Conservation (phyloP, 1,284 basidiomycete genomes). For the Ustilago loliicola region DNA sequence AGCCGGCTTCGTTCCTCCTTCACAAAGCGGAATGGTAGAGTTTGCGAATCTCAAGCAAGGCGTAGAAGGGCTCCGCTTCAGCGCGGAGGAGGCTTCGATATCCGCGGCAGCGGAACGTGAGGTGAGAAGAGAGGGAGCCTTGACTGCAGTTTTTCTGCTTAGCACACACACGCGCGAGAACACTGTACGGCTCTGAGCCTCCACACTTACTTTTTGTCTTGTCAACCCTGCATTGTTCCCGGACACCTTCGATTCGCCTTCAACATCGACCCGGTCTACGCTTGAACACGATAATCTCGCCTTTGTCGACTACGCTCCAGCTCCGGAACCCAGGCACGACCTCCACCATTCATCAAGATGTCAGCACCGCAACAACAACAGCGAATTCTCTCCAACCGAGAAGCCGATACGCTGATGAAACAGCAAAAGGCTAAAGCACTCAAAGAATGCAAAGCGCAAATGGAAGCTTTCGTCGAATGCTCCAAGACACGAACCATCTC, state of each 20-base stretch:
- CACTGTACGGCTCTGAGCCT: neutral
- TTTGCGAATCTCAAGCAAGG: too few species aligned
- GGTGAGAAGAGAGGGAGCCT: neutral
- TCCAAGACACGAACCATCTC: slow-evolving; percentile 40
- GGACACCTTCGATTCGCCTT: neutral
- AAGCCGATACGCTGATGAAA: slow-evolving; percentile 43
- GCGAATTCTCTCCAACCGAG: slow-evolving; percentile 45
- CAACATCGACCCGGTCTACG: neutral
- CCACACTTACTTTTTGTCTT: neutral
- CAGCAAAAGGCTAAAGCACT: slow-evolving; percentile 46
- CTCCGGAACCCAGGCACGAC: neutral
- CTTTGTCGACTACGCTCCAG: neutral
- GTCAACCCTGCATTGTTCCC: neutral
- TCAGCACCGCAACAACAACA: slow-evolving; percentile 15
- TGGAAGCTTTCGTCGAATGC: slow-evolving; percentile 48
- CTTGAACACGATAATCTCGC: too few species aligned
- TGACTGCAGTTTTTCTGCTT: neutral
- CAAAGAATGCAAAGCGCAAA: slow-evolving; percentile 33
- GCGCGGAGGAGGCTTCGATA: neutral
- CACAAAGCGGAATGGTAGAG: too few species aligned
- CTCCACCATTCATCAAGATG: slow-evolving; percentile 9
- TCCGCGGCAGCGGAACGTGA: neutral
- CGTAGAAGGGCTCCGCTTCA: neutral
- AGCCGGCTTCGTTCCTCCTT: too few species aligned
- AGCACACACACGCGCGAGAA: neutral